These are phyloP conservation scores for Seiridium unicorne DNA, from an alignment of 2,329 filamentous ascomycete genomes.

Conservation along the genomic window DNA sequence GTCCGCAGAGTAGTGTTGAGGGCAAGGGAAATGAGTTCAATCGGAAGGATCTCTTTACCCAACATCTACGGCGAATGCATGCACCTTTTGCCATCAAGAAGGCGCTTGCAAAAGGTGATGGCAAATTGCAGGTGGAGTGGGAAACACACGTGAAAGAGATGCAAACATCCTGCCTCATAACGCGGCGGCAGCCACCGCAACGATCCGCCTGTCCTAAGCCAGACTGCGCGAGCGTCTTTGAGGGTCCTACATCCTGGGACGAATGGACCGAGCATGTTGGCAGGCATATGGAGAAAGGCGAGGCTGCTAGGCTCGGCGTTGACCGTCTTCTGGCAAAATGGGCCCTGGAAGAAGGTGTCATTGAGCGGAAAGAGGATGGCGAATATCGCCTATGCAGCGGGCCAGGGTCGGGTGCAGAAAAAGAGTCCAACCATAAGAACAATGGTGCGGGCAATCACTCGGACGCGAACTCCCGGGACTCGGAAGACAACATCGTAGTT, in stretches of 20 bases:
- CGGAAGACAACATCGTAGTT: conserved; percentile 30
- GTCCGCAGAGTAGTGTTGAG: conserved; percentile 44
- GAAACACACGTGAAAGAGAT: conserved; percentile 67
- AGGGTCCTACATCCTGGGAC: conserved; percentile 77
- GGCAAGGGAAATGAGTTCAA: conserved; percentile 69
- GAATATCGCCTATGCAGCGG: conserved; percentile 54
- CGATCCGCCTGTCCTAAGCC: conserved; percentile 68
- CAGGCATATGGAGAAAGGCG: conserved; percentile 78
- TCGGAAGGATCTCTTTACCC: conserved; percentile 92
- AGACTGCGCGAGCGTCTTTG: conserved; percentile 71
- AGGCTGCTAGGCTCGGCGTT: conserved; percentile 55
- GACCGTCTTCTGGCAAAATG: conserved; percentile 58
- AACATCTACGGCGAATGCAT: conserved; percentile 94
- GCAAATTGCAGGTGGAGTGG: conserved; percentile 61
- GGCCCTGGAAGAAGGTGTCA: conserved; percentile 63
- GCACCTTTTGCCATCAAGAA: conserved; percentile 65
- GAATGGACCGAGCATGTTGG: conserved; percentile 92
- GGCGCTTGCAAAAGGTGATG: conserved; percentile 55
- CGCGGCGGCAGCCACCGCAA: conserved; percentile 67
- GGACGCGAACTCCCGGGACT: conserved; percentile 24
- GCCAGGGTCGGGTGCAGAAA: conserved; percentile 29
- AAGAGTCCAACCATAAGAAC: conserved; percentile 19
- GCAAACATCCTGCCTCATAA: conserved; percentile 71
- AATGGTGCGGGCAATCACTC: conserved; percentile 25
- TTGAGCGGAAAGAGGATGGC: conserved; percentile 54